These are phyloP conservation scores for Lolium multiflorum DNA, from an alignment of 176 grass and related monocot genomes.

Conservation along the genomic window DNA sequence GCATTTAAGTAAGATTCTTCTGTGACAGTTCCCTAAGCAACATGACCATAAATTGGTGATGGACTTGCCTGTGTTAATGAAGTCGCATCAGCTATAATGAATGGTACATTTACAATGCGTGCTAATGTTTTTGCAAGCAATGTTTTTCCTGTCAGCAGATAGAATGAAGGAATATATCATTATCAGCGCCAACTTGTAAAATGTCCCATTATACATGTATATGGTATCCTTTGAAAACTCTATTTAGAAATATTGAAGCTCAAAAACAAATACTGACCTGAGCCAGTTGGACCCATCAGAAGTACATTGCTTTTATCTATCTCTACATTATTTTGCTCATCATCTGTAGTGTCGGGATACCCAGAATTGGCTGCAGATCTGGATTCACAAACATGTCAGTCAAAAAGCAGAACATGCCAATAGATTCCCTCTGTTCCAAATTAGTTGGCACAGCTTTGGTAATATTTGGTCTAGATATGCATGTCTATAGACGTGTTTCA, in stretches of 20 bases:
- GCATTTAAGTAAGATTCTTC: slow-evolving; percentile 5
- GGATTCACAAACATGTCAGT: slow-evolving; percentile 47
- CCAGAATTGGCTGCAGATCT: slow-evolving; percentile 64
- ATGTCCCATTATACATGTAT: slow-evolving; percentile 31
- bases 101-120: slow-evolving; percentile 93
- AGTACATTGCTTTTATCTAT: slow-evolving; percentile 99
- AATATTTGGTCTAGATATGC: too few relatives aligned
- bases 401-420: slow-evolving; percentile 20
- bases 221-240: slow-evolving; percentile 16
- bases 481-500: too few relatives aligned
- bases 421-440: not conserved
- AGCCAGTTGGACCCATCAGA: slow-evolving; percentile 95
- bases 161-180: slow-evolving; percentile 38
- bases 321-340: slow-evolving; percentile 86
- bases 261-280: slow-evolving; percentile 51
- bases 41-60: slow-evolving; percentile 37
- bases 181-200: slow-evolving; percentile 37
- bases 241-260: slow-evolving; percentile 26
- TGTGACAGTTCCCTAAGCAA: not conserved
- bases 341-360: slow-evolving; percentile 43
- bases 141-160: slow-evolving; percentile 87
- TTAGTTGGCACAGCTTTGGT: too few relatives aligned
- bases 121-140: slow-evolving; percentile 98
- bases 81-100: slow-evolving; percentile 93
- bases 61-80: slow-evolving; percentile 90